These are phyloP conservation scores for Globisporangium cederbergense DNA, from an alignment of 352 stramenopile species.

Conservation along the genomic window DNA sequence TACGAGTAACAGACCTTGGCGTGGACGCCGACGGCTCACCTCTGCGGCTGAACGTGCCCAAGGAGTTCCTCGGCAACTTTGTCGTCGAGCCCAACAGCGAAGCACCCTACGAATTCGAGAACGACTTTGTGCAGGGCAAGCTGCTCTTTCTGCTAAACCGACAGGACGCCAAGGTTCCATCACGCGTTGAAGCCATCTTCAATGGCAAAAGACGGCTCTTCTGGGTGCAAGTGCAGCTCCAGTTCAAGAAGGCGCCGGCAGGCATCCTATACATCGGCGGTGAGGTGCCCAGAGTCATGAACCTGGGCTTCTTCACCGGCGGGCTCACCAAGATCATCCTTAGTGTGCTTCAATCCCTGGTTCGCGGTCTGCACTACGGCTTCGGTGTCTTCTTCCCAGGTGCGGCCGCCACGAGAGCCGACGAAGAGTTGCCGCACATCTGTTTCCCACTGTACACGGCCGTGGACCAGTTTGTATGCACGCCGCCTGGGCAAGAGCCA, in stretches of 20 bases:
- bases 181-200: conserved; percentile 25
- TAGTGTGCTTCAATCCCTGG: conserved; percentile 45
- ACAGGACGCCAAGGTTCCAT: conserved; percentile 16
- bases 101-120: conserved; percentile 65
- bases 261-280: conserved; percentile 65
- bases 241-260: conserved; percentile 56
- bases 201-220: conserved; percentile 47
- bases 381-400: conserved; percentile 36
- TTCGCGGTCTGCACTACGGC: conserved; percentile 52
- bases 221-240: conserved; percentile 63
- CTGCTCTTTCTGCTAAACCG: conserved; percentile 65
- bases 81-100: conserved; percentile 29
- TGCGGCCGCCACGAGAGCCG: conserved; percentile 17
- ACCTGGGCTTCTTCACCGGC: conserved; percentile 53
- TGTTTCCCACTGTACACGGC: conserved; percentile 63
- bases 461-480: conserved; percentile 65
- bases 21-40: conserved; percentile 15
- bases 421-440: conserved; percentile 64
- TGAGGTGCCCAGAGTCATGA: conserved; percentile 49
- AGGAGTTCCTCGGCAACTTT: conserved; percentile 2
- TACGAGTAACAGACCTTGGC: conserved; percentile 18
- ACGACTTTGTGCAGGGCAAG: conserved; percentile 70
- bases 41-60: conserved; percentile 3
- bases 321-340: conserved; percentile 52
- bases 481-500: conserved; percentile 25